These are phyloP conservation scores for Coemansia sp. DNA, from an alignment of 192 early-diverging fungal species.

Conservation along the genomic window DNA sequence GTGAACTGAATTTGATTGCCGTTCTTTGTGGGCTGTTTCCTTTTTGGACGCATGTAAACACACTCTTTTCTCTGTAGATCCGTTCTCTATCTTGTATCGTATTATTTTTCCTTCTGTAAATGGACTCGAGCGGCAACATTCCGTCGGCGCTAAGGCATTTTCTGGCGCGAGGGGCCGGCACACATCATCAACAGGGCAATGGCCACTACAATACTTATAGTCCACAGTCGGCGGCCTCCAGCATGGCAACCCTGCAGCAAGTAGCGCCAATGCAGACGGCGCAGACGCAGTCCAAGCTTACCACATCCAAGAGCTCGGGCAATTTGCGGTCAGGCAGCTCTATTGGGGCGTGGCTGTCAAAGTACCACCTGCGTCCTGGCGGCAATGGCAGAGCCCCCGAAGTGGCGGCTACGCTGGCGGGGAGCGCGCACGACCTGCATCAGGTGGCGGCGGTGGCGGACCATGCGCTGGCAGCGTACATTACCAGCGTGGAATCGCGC, in stretches of 20 bases:
- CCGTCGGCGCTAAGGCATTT: slow-evolving; percentile 45
- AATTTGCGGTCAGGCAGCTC: slow-evolving; percentile 41
- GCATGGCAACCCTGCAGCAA: slow-evolving; percentile 35
- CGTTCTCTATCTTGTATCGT: neutral
- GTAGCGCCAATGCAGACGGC: slow-evolving; percentile 3
- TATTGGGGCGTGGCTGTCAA: slow-evolving; percentile 50
- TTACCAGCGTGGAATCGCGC: slow-evolving; percentile 47
- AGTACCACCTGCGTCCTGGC: slow-evolving; percentile 37
- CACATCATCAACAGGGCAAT: slow-evolving; percentile 13
- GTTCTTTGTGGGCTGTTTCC: neutral
- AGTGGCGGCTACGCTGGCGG: slow-evolving; percentile 3
- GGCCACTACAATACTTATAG: slow-evolving; percentile 20
- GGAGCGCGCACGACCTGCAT: neutral
- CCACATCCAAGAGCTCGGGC: slow-evolving; percentile 33
- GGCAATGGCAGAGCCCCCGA: neutral
- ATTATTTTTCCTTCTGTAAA: slow-evolving; percentile 1
- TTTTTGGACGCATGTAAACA: neutral
- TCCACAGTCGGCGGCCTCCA: slow-evolving; percentile 35
- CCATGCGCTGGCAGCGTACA: slow-evolving; percentile 21
- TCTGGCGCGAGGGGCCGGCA: slow-evolving; percentile 23
- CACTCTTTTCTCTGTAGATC: neutral
- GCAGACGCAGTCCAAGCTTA: slow-evolving; percentile 15
- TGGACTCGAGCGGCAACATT: slow-evolving; percentile 35
- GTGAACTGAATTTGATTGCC: neutral
- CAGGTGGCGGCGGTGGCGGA: neutral